Percentiles rank a stretch among this genome's conserved stretches.
These are phyloP conservation scores for Aspergillus neoniger DNA, from an alignment of 2,329 filamentous ascomycete genomes.

Conservation along the genomic window DNA sequence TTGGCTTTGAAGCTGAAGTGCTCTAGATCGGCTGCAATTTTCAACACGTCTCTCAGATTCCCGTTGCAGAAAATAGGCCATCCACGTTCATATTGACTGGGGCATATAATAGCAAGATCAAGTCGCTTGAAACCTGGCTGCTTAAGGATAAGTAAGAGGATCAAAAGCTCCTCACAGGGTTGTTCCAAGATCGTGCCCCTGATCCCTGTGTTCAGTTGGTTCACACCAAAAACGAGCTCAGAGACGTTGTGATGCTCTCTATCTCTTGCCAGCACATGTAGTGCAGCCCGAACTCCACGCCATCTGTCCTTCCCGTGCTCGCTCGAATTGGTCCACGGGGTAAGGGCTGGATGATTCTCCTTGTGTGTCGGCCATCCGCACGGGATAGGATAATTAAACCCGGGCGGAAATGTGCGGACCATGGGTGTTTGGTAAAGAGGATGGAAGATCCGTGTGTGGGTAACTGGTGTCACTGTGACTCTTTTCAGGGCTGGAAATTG, in stretches of 20 bases:
- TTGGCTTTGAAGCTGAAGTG: constrained; percentile 4
- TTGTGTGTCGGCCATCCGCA: constrained; percentile 32
- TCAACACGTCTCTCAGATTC: neutral
- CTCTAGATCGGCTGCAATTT: neutral
- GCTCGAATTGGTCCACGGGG: neutral
- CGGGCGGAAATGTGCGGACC: constrained; percentile 43
- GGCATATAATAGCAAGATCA: constrained; percentile 27
- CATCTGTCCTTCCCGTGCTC: constrained; percentile 27
- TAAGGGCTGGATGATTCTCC: neutral
- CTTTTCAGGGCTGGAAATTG: constrained; percentile 40
- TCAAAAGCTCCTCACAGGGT: constrained; percentile 26
- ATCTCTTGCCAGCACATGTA: constrained; percentile 15
- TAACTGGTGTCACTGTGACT: constrained; percentile 44
- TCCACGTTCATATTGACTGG: constrained; percentile 1
- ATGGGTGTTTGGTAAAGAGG: constrained; percentile 48
- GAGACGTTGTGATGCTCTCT: constrained; percentile 27
- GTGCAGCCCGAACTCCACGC: constrained; percentile 36
- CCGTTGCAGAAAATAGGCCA: neutral
- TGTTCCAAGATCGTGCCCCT: constrained; percentile 35
- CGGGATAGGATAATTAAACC: constrained; percentile 45
- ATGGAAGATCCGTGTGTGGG: constrained; percentile 39
- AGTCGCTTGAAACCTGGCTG: constrained; percentile 31
- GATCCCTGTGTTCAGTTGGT: constrained; percentile 33
- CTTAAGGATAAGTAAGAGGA: constrained; percentile 26
- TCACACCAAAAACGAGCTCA: constrained; percentile 40